Percentiles rank a stretch among this genome's conserved stretches.
phyloP scores from a whole-genome alignment of 768 basidiomycete species.

The Thelephora aurantiotincta region DNA sequence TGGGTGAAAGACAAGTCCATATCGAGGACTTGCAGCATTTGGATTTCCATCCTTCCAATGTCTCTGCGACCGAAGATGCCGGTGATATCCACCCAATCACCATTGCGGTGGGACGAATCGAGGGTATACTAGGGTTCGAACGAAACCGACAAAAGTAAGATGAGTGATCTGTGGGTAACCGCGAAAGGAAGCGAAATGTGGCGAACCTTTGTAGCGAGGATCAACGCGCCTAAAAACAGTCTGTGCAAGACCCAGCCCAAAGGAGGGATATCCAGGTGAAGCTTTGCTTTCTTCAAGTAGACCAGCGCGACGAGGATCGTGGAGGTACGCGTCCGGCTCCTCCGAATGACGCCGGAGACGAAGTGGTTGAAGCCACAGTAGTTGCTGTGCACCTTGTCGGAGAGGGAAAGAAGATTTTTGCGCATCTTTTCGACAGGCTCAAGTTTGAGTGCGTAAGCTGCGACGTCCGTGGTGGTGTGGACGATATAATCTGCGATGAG shows the following conservation, averaged over 20 bases:
- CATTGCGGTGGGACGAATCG: conserved; percentile 82
- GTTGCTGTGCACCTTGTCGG: conserved; percentile 31
- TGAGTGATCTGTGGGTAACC: not conserved
- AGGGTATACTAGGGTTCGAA: conserved; percentile 47
- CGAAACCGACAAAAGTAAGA: not conserved
- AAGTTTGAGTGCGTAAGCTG: conserved; percentile 64
- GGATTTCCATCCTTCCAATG: conserved; percentile 67
- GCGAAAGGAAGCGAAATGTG: not conserved
- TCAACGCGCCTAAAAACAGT: conserved; percentile 80
- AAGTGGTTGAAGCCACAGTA: conserved; percentile 47
- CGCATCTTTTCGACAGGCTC: conserved; percentile 14
- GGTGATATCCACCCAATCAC: conserved; percentile 78
- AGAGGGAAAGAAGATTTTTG: conserved; percentile 17
- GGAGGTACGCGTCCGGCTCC: conserved; percentile 59
- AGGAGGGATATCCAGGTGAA: conserved; percentile 66
- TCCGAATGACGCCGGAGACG: conserved; percentile 49
- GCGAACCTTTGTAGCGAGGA: conserved; percentile 70
- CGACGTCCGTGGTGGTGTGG: conserved; percentile 54
- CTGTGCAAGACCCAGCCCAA: conserved; percentile 83
- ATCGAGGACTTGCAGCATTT: conserved; percentile 68
- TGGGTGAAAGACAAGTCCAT: conserved; percentile 58
- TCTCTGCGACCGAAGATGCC: conserved; percentile 74
- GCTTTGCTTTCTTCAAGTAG: conserved; percentile 65
- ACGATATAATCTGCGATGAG: conserved; percentile 45
- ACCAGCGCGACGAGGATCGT: conserved; percentile 58